Evolutionary conservation across 208 protist genomes (phyloP).

Genomic region (Angomonas ambiguus): DNA sequence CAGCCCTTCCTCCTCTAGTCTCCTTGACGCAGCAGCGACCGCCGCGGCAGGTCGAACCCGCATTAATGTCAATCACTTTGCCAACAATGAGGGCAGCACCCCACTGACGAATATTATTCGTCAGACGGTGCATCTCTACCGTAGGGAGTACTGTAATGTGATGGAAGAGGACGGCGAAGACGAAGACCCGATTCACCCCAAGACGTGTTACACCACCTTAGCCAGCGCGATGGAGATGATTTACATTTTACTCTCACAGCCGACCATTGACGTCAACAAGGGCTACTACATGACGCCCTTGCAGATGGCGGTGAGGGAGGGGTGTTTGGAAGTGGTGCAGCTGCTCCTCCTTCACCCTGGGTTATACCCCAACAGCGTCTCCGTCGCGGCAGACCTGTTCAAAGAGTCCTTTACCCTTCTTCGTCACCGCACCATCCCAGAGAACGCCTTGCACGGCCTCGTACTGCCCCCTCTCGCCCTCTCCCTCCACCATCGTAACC

Average conservation of each 20-base stretch:
- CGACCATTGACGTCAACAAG: conserved; percentile 34
- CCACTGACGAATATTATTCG: conserved; percentile 32
- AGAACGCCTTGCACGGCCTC: conserved; percentile 13
- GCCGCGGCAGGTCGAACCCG: too few relatives aligned
- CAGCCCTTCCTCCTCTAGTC: too few relatives aligned
- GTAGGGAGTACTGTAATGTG: background rate
- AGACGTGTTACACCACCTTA: background rate
- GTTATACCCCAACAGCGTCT: conserved; percentile 22
- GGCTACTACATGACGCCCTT: conserved; percentile 36
- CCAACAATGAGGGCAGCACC: conserved; percentile 27
- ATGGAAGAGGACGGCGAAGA: background rate
- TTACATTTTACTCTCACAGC: conserved; percentile 27
- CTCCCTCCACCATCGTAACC: conserved; percentile 15
- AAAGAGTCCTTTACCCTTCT: conserved; percentile 18
- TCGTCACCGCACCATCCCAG: conserved; percentile 18
- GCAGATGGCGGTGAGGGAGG: conserved; percentile 24
- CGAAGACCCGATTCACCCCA: background rate
- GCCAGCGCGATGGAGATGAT: conserved; percentile 23
- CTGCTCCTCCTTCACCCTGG: conserved; percentile 27
- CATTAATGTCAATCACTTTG: conserved; percentile 33
- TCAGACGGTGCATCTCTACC: conserved; percentile 14
- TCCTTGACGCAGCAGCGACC: too few relatives aligned
- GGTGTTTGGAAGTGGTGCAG: conserved; percentile 17
- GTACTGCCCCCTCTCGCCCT: conserved; percentile 25
- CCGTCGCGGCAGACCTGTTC: conserved; percentile 18